Evolutionary conservation across 2,329 filamentous ascomycete genomes (phyloP), one percentile per base, ranked within the genome.

Genomic region (Colletotrichum sp.): DNA sequence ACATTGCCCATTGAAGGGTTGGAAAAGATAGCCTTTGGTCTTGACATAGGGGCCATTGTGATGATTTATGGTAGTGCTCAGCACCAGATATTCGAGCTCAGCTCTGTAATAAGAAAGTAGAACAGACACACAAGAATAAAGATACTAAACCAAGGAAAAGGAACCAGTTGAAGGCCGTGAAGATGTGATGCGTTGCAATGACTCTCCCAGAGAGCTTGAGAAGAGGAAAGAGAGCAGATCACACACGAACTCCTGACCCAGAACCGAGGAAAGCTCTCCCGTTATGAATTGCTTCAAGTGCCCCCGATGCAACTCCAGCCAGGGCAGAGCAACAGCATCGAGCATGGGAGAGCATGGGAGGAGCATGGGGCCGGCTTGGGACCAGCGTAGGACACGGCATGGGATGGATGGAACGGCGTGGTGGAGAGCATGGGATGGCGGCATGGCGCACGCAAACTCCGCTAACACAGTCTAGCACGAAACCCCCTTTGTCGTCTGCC

Each of bases 161-260:
- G 10, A 21, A 34, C 26, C 30, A 67, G 60, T n/a, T 38, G 32
- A 72, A 66, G 69, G 71, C 60, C 75, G 68, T 48, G 64, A 38
- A 21, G n/a, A 72, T 38, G 62, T 77, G 32, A 60, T 36, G 48
- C n/a, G 58, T 60, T 68, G 65, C 61, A 30, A 52, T 32, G 52
- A 73, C 76, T 77, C 76, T 78, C 65, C 64, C 76, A 70, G 76
- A 78, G 76, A 78, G 75, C 75, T 73, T 66, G 60, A 67, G 43
- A 71, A 60, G 56, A 55, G 55, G 43, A 52, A 66, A 36, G 32
- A 78, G 61, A 34, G 58, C 43, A 52, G 58, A 60, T 38, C 26
- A 10, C 26, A 56, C 38, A 24, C 26, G 70, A 36, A 38, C 64
- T 56, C 34, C 26, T 43, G 30, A 55, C 64, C 28, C 30, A 34